Evolutionary conservation across 306 rosid genomes (phyloP), one percentile per base, ranked within the genome.

Genomic region (Cucurbita moschata): DNA sequence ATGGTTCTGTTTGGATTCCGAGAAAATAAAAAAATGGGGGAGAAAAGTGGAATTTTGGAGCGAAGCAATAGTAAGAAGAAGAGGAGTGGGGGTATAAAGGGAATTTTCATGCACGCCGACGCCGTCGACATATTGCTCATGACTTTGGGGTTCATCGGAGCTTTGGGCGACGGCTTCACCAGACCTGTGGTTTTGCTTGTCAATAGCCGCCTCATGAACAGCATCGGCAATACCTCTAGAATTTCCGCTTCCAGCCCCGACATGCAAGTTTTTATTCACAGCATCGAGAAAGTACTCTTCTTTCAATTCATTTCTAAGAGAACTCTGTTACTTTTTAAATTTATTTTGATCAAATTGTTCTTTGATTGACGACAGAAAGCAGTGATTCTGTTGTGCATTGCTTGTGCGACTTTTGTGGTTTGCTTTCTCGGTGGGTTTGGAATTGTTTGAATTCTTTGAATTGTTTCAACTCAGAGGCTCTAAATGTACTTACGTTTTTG

Each of bases 21-120:
- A 30, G 72, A 66, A 68, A 15, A 43, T 26, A 3, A 12, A 21
- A 19, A 8, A 2, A 42, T 30, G 35, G 46, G 8, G 46, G 46
- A 35, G 10, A n/a, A 68, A 72, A 60, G 21, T 78, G 79, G 74
- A 42, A 65, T 49, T 5, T 50, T 11, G 7, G 43, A 19, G 16
- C 46, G 13, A 13, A 65, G 43, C 16, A 61, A 38, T 8, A 47
- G 5, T 50, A 50, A 72, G 72, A 84, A 61, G 77, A 82, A 75
- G 50, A 81, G 49, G 5, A 77, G 68, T 44, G 84, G 89, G 37
- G 83, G 89, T 19, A 10, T 91, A 8, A 14, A 81, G 42, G 87
- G 91, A 53, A 85, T 91, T 80, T 87, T 91, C 87, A 84, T 83
- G 88, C 96, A 91, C 66, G 96, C 96, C 15, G 97, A 91, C 83